Evolutionary conservation across 202 grass and related monocot species (phyloP).

Genomic region (Musa balbisiana): DNA sequence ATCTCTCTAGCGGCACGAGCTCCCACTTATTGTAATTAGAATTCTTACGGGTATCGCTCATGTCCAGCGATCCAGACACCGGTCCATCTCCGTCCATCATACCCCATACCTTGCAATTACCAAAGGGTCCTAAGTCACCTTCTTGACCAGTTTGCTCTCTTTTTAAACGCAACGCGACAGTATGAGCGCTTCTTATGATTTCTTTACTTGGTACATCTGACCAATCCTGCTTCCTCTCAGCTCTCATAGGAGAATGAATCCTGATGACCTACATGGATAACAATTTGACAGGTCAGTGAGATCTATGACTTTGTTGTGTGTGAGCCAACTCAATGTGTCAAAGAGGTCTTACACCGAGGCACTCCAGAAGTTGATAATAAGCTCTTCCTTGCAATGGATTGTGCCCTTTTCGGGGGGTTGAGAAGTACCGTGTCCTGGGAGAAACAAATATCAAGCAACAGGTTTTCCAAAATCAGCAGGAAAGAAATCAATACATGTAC

Average conservation of each 20-base stretch:
- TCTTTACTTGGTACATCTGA: conserved; percentile 73
- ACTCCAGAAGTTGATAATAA: conserved; percentile 98
- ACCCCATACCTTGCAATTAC: conserved; percentile 94
- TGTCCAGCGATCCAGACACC: conserved; percentile 65
- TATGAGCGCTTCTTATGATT: conserved; percentile 51
- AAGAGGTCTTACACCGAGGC: conserved; percentile 62
- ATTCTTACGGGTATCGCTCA: conserved; percentile 47
- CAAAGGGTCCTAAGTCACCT: conserved; percentile 46
- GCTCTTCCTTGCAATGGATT: conserved; percentile 94
- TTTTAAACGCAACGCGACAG: conserved; percentile 56
- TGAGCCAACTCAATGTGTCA: not conserved
- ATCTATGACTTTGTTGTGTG: not conserved
- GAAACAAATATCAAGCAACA: conserved; percentile 22
- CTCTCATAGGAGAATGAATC: conserved; percentile 92
- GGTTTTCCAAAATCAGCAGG: not conserved
- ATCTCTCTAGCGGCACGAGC: conserved; percentile 47
- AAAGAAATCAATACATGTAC: not conserved
- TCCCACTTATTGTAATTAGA: conserved; percentile 93
- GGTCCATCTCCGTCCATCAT: conserved; percentile 46
- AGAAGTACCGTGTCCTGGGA: conserved; percentile 89
- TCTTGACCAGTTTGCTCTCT: conserved; percentile 38
- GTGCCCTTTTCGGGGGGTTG: conserved; percentile 72
- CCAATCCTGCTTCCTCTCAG: conserved; percentile 73
- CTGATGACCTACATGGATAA: conserved; percentile 47
- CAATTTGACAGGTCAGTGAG: conserved; percentile 2